Evolutionary conservation across 2,329 filamentous ascomycete species (phyloP).

Genomic region (Cordyceps cateniannulata): DNA sequence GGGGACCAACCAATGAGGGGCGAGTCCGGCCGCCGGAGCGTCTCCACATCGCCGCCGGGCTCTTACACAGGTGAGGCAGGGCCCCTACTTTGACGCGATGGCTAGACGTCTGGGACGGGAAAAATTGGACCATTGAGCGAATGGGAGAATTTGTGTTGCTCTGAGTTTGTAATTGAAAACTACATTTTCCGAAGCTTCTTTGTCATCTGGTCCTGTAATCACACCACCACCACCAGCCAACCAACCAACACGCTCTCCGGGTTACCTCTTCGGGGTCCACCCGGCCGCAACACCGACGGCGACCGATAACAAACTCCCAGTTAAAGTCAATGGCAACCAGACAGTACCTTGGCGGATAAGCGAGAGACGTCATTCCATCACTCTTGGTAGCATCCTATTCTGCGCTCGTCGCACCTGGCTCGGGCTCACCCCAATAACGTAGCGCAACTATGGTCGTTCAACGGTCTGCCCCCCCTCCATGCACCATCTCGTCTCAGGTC

Average conservation of each 20-base stretch:
- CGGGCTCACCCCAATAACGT: background rate
- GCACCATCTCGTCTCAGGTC: constrained; percentile 5
- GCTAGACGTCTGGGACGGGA: background rate
- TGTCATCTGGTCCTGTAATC: background rate
- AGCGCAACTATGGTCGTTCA: background rate
- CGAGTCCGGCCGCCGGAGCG: background rate
- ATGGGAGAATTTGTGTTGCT: background rate
- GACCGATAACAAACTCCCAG: no score
- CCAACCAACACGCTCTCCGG: background rate
- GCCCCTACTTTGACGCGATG: background rate
- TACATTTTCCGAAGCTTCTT: background rate
- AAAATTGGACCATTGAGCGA: background rate
- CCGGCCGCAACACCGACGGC: background rate
- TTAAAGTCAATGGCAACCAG: no score
- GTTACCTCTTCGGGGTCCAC: background rate
- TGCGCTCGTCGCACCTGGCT: background rate
- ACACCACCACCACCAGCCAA: background rate
- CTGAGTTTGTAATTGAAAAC: background rate
- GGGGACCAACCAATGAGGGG: constrained; percentile 6
- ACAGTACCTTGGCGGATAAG: no score
- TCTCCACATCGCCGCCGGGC: background rate
- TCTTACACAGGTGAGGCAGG: constrained; percentile 12
- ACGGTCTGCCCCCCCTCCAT: background rate
- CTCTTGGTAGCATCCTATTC: no score
- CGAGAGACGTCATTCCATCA: no score